Evolutionary conservation across 2,329 filamentous ascomycete species (phyloP), one percentile per base, ranked within the genome.

Genomic region (Monosporascus ibericus): DNA sequence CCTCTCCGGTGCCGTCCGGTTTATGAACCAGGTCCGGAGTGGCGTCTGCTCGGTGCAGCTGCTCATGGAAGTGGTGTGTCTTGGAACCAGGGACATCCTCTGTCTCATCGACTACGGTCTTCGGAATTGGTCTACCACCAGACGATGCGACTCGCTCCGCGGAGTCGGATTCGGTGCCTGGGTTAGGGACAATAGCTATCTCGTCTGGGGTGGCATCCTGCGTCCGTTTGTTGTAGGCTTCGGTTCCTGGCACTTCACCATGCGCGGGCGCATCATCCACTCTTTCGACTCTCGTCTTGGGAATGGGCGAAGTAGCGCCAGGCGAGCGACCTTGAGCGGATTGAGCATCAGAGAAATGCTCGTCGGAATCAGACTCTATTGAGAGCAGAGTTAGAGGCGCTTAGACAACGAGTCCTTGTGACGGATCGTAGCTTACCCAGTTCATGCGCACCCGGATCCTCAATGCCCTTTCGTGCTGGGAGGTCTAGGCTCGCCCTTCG

Each of bases 341-440:
- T 51, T 80, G 80, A 36, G 84, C 84, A 65, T 87, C 84, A 48
- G 81, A 86, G 68, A 85, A 87, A 69, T 87, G 84, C 59, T 87
- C 84, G 46, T 87, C 84, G 27, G 82, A 85, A 56, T 86, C 84
- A 48, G 83, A 85, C 30, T 57, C 57, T 52, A 55, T 61, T 64
- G 47, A 20, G 39, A 22, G 22, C 36, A 44, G 44, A 38, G 54
- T 63, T 56, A 64, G 57, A 44, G 18, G 24, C 25, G 44, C 44
- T 5, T 3, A 46, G 30, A 46, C 18, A 44, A 34, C 44, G 47
- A 36, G 11, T n/a, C 22, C n/a, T 36, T 20, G 44, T 18, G n/a
- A 18, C 14, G 44, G 3, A 55, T n/a, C 42, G 47, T 47, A 47
- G 52, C 66, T 55, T 71, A 85, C 82, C 77, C 55, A 84, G 71